These are phyloP conservation scores for Camellia granthamiana DNA, from an alignment of 148 eudicot species.

Conservation along the genomic window DNA sequence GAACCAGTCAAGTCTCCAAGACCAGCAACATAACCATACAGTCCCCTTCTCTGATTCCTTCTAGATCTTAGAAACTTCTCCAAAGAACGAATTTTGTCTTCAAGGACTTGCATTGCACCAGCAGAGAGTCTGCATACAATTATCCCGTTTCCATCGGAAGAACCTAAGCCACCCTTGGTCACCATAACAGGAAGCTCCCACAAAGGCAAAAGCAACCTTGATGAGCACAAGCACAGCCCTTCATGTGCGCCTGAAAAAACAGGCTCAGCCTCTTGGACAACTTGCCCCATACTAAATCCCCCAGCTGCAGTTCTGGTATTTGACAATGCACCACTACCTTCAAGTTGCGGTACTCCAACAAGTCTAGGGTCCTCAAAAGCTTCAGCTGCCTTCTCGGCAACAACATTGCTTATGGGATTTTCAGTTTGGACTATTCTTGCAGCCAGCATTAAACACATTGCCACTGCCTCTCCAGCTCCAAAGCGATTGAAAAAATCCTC, in stretches of 20 bases:
- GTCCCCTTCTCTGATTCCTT: slow-evolving; percentile 89
- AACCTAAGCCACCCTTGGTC: slow-evolving; percentile 43
- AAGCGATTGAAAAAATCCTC: slow-evolving; percentile 94
- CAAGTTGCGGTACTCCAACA: slow-evolving; percentile 94
- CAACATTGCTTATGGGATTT: slow-evolving; percentile 64
- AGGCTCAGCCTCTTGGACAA: slow-evolving; percentile 97
- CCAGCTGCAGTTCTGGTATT: slow-evolving; percentile 77
- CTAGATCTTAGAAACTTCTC: slow-evolving; percentile 83
- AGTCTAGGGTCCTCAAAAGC: slow-evolving; percentile 95
- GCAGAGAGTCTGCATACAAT: slow-evolving; percentile 73
- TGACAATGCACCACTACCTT: slow-evolving; percentile 79
- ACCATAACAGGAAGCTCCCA: slow-evolving; percentile 93
- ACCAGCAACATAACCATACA: slow-evolving; percentile 90
- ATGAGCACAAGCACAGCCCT: slow-evolving; percentile 90
- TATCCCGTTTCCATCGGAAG: slow-evolving; percentile 53
- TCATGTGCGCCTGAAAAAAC: slow-evolving; percentile 95
- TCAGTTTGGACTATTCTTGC: slow-evolving; percentile 70
- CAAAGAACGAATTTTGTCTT: slow-evolving; percentile 80
- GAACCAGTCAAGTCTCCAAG: slow-evolving; percentile 93
- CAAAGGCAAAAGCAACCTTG: slow-evolving; percentile 86
- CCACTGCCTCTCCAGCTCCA: slow-evolving; percentile 94
- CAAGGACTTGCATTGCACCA: slow-evolving; percentile 83
- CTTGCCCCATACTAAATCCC: slow-evolving; percentile 99
- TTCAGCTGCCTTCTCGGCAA: slow-evolving; percentile 94
- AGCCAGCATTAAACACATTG: slow-evolving; percentile 94